These are phyloP conservation scores for Penicillium sp. DNA, from an alignment of 2,329 filamentous ascomycete genomes.

Conservation along the genomic window DNA sequence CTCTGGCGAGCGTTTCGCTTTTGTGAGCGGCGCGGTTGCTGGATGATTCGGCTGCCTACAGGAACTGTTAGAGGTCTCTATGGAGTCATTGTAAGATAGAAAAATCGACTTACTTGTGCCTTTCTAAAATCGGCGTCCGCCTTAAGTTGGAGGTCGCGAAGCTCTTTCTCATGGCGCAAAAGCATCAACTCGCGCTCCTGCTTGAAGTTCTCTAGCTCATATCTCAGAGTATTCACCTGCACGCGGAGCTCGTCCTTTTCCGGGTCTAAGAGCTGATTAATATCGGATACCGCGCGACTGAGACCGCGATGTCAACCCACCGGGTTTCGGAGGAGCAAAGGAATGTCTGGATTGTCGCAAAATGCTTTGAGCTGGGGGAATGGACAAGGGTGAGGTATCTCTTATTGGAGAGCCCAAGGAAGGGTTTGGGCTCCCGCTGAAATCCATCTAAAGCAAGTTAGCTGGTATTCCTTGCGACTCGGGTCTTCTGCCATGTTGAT, in stretches of 20 bases:
- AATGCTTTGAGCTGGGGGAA: slow-evolving; percentile 37
- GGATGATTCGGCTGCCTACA: slow-evolving; percentile 57
- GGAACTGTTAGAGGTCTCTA: slow-evolving; percentile 8
- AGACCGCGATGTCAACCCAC: slow-evolving; percentile 30
- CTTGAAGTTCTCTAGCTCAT: slow-evolving; percentile 83
- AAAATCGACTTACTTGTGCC: slow-evolving; percentile 52
- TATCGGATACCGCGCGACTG: not conserved
- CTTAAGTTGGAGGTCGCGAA: slow-evolving; percentile 77
- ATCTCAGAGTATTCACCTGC: slow-evolving; percentile 84
- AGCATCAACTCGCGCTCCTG: slow-evolving; percentile 83
- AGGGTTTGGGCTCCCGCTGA: slow-evolving; percentile 55
- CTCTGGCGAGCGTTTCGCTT: slow-evolving; percentile 58
- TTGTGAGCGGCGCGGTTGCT: slow-evolving; percentile 58
- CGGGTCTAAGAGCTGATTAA: slow-evolving; percentile 36
- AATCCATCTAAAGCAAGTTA: slow-evolving; percentile 38
- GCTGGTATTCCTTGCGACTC: slow-evolving; percentile 3
- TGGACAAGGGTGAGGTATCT: slow-evolving; percentile 50
- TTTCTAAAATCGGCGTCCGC: slow-evolving; percentile 85
- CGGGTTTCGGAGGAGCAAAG: slow-evolving; percentile 42
- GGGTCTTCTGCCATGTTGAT: not conserved
- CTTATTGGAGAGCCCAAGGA: slow-evolving; percentile 66
- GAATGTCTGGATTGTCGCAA: slow-evolving; percentile 44
- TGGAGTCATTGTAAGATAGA: not conserved
- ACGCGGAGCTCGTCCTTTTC: slow-evolving; percentile 81
- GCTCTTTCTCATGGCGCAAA: slow-evolving; percentile 79